Percentiles rank a stretch among this genome's conserved stretches.
Conservation (phyloP, 768 basidiomycete species). For the Pleurotus pulmonarius region DNA sequence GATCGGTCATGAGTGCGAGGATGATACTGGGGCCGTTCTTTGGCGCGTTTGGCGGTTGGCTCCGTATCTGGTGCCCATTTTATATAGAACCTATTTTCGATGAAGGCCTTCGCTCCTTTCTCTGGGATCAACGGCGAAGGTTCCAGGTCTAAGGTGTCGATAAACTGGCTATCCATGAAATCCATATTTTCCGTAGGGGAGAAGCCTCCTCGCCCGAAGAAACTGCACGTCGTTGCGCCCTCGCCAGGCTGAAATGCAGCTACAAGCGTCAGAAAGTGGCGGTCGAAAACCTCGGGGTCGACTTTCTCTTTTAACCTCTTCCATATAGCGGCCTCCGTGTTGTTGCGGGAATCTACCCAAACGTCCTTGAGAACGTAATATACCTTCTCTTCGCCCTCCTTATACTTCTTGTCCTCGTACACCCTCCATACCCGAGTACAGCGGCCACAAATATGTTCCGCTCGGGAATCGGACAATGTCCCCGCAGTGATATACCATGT, state of each 20-base stretch:
- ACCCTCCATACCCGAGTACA: slow-evolving; percentile 11
- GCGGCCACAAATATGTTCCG: background rate
- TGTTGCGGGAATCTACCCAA: background rate
- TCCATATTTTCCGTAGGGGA: background rate
- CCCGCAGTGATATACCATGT: background rate
- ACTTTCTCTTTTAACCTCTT: background rate
- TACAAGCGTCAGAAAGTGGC: background rate
- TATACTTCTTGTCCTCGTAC: background rate
- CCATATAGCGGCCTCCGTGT: background rate
- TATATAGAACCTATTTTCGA: background rate
- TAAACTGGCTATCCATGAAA: background rate
- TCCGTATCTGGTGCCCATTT: background rate
- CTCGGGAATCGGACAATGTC: background rate
- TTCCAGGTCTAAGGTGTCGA: background rate
- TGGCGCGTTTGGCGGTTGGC: too few relatives aligned
- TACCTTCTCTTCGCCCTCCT: background rate
- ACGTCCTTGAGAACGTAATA: too few relatives aligned
- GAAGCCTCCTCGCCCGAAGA: background rate
- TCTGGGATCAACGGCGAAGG: background rate
- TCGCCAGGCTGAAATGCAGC: background rate
- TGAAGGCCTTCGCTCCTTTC: background rate
- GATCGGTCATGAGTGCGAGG: background rate
- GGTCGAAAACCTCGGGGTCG: background rate
- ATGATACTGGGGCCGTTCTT: background rate
- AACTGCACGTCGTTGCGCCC: background rate